Evolutionary conservation across 148 eudicot genomes (phyloP).

Genomic region (Fallopia convolvulus): DNA sequence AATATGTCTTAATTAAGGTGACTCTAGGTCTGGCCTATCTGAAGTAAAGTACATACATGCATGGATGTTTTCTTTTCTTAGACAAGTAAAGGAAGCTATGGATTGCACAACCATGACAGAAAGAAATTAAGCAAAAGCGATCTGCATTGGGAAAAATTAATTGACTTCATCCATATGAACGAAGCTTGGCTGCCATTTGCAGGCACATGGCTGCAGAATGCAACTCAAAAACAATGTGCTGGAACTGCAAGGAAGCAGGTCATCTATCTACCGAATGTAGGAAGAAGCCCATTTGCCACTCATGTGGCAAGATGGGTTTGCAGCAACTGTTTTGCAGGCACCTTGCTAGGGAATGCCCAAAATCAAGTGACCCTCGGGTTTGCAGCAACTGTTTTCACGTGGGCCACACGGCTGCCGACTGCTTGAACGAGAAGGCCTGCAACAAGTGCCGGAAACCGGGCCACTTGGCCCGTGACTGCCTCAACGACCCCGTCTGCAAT

Average conservation of each 20-base stretch:
- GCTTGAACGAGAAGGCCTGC: conserved; percentile 39
- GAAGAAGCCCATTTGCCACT: conserved; percentile 37
- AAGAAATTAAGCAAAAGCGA: neutral
- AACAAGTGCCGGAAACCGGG: conserved; percentile 37
- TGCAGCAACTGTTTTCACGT: conserved; percentile 38
- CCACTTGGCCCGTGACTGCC: conserved; percentile 42
- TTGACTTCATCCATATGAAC: neutral
- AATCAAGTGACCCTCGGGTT: conserved; percentile 32
- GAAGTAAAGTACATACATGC: no score
- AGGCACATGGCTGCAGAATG: conserved; percentile 44
- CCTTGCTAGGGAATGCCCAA: conserved; percentile 36
- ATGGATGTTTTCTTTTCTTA: no score
- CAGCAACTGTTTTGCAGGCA: no score
- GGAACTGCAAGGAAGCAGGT: conserved; percentile 44
- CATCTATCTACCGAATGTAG: conserved; percentile 35
- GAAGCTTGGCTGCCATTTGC: neutral
- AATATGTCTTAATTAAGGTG: neutral
- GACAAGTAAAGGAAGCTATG: no score
- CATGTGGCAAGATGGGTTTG: conserved; percentile 38
- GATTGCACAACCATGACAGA: neutral
- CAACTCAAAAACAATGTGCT: conserved; percentile 38
- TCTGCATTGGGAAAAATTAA: neutral
- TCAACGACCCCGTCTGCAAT: conserved; percentile 31
- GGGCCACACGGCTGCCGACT: conserved; percentile 26
- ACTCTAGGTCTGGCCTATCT: neutral